Conservation (phyloP, 176 grass and related monocot genomes). For the Aegilops longissima region DNA sequence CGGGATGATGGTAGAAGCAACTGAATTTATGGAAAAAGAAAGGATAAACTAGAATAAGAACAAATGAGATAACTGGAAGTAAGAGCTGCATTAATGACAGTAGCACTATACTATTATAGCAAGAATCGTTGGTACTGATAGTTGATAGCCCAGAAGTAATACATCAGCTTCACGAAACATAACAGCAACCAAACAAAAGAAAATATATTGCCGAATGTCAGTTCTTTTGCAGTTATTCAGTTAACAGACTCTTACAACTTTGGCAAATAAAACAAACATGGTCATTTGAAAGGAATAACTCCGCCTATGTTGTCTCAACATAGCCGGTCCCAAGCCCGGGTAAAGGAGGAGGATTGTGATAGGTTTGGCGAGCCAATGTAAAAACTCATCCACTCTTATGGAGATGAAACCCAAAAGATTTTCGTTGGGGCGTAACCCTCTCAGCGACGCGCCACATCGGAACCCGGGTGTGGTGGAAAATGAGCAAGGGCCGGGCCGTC, state of each 20-base stretch:
- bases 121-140: conserved; percentile 9
- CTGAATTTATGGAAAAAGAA: conserved; percentile 10
- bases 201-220: neutral
- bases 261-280: neutral
- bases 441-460: no score
- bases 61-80: conserved; percentile 1
- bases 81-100: conserved; percentile 1
- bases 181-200: neutral
- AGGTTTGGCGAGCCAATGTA: no score
- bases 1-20: conserved; percentile 20
- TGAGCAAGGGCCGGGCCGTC: no score
- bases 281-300: conserved; percentile 1
- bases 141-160: conserved; percentile 17
- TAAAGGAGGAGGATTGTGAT: no score
- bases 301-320: no score
- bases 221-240: neutral
- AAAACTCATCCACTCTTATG: no score
- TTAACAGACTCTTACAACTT: neutral
- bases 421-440: no score
- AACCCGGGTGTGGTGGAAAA: no score
- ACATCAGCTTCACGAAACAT: conserved; percentile 28
- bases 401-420: no score
- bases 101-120: neutral
- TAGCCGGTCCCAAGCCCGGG: no score
- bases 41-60: neutral